Conservation (phyloP, 306 rosid species). For the Echinosophora koreensis region DNA sequence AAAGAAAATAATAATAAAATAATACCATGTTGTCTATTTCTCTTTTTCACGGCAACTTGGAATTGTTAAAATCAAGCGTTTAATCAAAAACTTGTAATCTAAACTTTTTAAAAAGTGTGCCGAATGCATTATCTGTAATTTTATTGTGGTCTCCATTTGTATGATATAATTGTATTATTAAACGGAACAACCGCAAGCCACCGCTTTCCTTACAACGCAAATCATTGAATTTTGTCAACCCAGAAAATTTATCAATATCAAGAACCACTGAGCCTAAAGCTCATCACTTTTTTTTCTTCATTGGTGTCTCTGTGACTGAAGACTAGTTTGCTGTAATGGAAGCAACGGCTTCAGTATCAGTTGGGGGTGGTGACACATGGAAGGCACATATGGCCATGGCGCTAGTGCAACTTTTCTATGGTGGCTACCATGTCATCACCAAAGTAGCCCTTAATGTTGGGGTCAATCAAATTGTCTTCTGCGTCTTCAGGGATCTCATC, state of each 20-base stretch:
- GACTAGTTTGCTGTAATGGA: slow-evolving; percentile 37
- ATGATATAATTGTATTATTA: no score
- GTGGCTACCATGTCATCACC: slow-evolving; percentile 93
- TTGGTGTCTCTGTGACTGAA: slow-evolving; percentile 9
- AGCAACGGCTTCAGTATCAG: slow-evolving; percentile 37
- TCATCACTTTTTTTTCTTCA: background rate
- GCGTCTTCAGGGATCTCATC: slow-evolving; percentile 76
- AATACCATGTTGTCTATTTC: no score
- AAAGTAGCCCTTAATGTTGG: slow-evolving; percentile 93
- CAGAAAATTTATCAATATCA: background rate
- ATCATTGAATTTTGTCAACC: no score
- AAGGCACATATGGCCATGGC: slow-evolving; percentile 84
- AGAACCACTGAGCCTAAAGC: background rate
- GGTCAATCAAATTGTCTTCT: slow-evolving; percentile 83
- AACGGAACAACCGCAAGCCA: no score
- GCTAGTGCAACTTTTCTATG: slow-evolving; percentile 74
- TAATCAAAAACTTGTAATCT: no score
- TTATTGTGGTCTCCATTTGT: no score
- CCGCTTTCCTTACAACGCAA: no score
- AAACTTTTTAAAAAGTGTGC: no score
- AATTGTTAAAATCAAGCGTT: no score
- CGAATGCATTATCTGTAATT: no score
- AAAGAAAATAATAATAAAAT: no score
- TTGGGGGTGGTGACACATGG: slow-evolving; percentile 53
- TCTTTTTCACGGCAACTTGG: no score